Base-by-base conservation (phyloP, 768 basidiomycete genomes). In the Tricholoma matsutake region DNA sequence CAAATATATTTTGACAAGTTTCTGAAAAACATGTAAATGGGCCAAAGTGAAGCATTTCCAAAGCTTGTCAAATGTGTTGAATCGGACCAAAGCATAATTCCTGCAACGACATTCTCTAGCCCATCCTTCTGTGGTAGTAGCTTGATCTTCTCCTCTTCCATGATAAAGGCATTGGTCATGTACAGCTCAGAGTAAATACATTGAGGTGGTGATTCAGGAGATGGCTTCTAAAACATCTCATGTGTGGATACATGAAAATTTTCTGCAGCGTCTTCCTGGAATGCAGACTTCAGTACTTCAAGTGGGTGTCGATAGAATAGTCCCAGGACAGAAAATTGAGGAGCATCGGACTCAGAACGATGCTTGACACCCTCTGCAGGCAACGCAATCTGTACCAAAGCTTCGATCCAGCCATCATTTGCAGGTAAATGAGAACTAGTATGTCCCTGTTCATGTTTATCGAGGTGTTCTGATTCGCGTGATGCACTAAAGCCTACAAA, bases 1-100 rank as follows among this genome's bases (percentile, higher is more conserved):
- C 72, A 68, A 1, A 61, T 59, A 53, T 78, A 77, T 58, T 82
- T 80, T 1, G 74, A 78, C 8, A 72, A 65, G 28, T 75, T 75
- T 0, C 76, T 76, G 51, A 79, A 69, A 43, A 61, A 75, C 0
- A 74, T 32, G 55, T 81, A 82, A 0, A 77, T 54, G 0, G 78
- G 79, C 78, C 77, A 81, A 4, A 78, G 64, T 0, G 65, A 64
- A 0, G 75, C 70, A 32, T 58, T 67, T 0, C 77, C 76, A 62
- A 79, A 79, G 4, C 68, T 64, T 0, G 75, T 61, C 6, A 78
- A 66, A 58, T 75, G 73, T 0, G 75, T 79, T 0, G 71, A 69
- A 58, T 77, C 75, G 1, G 74, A 78, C 63, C 69, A 76, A 16
- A 74, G 62, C 64, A 73, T 72, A 1, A 73, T 60, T 1, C 4